Percentiles rank a stretch among this genome's conserved stretches.
Conservation (phyloP, 2,329 filamentous ascomycete genomes). For the Penicillium sp. region DNA sequence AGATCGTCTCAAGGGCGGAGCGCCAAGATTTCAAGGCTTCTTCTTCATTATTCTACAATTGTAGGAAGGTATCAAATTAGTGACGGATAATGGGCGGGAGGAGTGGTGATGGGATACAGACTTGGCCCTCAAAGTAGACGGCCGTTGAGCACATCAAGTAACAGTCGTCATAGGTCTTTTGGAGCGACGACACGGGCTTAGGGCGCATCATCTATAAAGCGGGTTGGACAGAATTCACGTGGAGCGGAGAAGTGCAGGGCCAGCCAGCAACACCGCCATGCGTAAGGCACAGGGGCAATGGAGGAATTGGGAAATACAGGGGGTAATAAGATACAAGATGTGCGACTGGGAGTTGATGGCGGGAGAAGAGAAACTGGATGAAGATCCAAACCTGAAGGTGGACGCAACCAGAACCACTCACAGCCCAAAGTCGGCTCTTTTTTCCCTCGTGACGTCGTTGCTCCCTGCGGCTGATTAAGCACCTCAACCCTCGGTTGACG, state of each 20-base stretch:
- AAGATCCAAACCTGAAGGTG: slow-evolving; percentile 3
- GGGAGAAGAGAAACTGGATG: slow-evolving; percentile 1
- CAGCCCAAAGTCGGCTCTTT: slow-evolving; percentile 16
- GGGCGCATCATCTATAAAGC: slow-evolving; percentile 53
- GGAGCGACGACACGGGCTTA: slow-evolving; percentile 73
- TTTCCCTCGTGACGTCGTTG: slow-evolving; percentile 21
- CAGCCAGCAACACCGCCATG: slow-evolving; percentile 32
- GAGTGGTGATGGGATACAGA: slow-evolving; percentile 44
- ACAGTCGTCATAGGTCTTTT: slow-evolving; percentile 97
- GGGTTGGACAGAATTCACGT: slow-evolving; percentile 10
- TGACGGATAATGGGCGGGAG: background rate
- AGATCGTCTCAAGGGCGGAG: slow-evolving; percentile 84
- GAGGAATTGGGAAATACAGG: background rate
- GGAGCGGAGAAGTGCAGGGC: slow-evolving; percentile 26
- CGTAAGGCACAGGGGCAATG: slow-evolving; percentile 5
- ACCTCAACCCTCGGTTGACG: background rate
- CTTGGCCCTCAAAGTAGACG: slow-evolving; percentile 93
- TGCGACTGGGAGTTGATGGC: background rate
- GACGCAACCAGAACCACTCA: slow-evolving; percentile 1
- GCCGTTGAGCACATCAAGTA: slow-evolving; percentile 94
- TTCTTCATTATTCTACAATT: slow-evolving; percentile 77
- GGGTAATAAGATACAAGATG: slow-evolving; percentile 5
- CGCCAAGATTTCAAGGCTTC: slow-evolving; percentile 93
- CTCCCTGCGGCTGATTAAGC: slow-evolving; percentile 12
- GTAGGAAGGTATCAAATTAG: background rate